Conservation (phyloP, 768 basidiomycete species). For the Suillus occidentalis region DNA sequence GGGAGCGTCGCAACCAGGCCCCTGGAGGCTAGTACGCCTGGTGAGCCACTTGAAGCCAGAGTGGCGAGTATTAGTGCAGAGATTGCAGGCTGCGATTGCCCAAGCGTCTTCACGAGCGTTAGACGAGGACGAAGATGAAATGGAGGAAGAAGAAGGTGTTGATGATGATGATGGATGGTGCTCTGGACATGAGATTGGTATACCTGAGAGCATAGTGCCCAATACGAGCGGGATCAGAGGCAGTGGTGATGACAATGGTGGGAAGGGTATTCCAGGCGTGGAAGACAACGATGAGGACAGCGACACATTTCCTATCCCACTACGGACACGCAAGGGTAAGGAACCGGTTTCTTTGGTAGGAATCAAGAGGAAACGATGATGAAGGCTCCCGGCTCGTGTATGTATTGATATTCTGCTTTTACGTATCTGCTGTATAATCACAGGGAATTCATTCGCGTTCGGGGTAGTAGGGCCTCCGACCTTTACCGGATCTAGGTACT, state of each 20-base stretch:
- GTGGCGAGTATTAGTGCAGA: constrained; percentile 80
- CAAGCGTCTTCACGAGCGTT: constrained; percentile 66
- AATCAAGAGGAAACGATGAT: constrained; percentile 66
- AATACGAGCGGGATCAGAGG: constrained; percentile 66
- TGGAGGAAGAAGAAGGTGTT: constrained; percentile 36
- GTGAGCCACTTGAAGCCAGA: constrained; percentile 55
- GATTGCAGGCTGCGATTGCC: constrained; percentile 77
- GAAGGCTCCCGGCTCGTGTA: neutral
- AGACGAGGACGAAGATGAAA: constrained; percentile 53
- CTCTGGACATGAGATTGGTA: constrained; percentile 52
- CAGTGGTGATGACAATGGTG: constrained; percentile 26
- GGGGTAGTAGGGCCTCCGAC: constrained; percentile 5
- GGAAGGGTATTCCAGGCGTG: constrained; percentile 20
- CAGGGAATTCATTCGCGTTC: constrained; percentile 6
- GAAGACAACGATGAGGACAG: constrained; percentile 74
- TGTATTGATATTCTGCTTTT: constrained; percentile 6
- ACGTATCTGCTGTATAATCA: constrained; percentile 19
- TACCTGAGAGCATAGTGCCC: constrained; percentile 51
- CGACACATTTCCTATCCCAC: constrained; percentile 64
- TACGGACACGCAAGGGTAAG: constrained; percentile 67
- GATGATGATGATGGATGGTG: constrained; percentile 41
- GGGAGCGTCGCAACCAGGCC: constrained; percentile 35
- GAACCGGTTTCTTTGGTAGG: constrained; percentile 48
- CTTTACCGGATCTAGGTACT: constrained; percentile 19
- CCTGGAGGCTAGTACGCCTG: constrained; percentile 30